phyloP scores from a whole-genome alignment of 2,329 filamentous ascomycete genomes.

The Dryadomyces quercus-mongolicae region DNA sequence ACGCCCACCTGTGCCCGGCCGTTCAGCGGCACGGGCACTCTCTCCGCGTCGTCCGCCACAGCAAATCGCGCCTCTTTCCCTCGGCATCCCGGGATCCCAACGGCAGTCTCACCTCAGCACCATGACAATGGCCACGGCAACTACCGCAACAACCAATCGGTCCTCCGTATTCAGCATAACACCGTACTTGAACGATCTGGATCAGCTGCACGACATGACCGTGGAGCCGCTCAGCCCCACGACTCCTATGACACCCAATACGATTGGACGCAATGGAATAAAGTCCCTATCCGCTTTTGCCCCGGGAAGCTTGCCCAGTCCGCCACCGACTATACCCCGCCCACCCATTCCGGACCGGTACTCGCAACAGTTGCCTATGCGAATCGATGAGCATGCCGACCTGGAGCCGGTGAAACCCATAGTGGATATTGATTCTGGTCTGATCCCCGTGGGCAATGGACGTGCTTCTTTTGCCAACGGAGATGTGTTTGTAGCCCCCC shows the following conservation, averaged over 20 bases:
- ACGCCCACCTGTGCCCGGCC: neutral
- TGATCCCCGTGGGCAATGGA: slow-evolving; percentile 12
- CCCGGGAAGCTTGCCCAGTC: neutral
- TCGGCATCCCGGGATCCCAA: neutral
- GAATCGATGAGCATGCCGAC: slow-evolving; percentile 3
- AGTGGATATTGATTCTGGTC: slow-evolving; percentile 8
- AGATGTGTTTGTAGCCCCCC: neutral
- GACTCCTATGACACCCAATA: neutral
- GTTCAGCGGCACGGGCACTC: too few species aligned
- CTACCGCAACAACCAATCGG: slow-evolving; percentile 3
- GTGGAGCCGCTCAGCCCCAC: slow-evolving; percentile 2
- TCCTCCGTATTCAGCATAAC: slow-evolving; percentile 8
- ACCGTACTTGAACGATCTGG: neutral
- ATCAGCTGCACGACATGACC: neutral
- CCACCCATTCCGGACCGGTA: neutral
- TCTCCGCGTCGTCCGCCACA: too few species aligned
- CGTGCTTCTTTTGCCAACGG: neutral
- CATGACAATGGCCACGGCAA: slow-evolving; percentile 6
- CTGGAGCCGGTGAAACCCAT: slow-evolving; percentile 3
- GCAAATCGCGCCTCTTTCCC: too few species aligned
- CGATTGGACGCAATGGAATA: neutral
- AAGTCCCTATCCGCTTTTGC: neutral
- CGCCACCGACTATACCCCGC: neutral
- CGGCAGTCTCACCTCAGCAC: slow-evolving; percentile 10
- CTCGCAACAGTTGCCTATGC: neutral